Evolutionary conservation across 2,329 filamentous ascomycete genomes (phyloP).

Genomic region (Xenoacremonium recifei): DNA sequence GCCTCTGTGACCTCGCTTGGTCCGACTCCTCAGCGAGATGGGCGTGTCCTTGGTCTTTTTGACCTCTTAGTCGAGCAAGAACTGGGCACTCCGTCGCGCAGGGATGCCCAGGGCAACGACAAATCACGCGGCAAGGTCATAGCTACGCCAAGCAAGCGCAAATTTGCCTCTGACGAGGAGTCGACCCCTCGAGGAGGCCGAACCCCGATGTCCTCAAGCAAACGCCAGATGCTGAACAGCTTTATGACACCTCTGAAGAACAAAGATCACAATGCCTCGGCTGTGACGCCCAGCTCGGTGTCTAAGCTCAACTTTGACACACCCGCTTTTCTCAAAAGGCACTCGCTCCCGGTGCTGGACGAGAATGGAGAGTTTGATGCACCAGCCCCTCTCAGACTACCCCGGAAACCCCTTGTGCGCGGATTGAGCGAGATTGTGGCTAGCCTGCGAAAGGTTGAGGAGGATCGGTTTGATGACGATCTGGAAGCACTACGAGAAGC

Average conservation of each 20-base stretch:
- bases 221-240: conserved; percentile 58
- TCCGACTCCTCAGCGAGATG: conserved; percentile 78
- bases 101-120: conserved; percentile 21
- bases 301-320: conserved; percentile 64
- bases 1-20: conserved; percentile 62
- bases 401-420: conserved; percentile 61
- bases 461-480: conserved; percentile 70
- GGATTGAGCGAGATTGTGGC: conserved; percentile 75
- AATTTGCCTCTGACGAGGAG: conserved; percentile 26
- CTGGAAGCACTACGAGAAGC: conserved; percentile 71
- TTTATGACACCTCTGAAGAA: conserved; percentile 65
- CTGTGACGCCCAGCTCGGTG: conserved; percentile 47
- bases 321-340: conserved; percentile 64
- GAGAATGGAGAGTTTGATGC: conserved; percentile 54
- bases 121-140: conserved; percentile 16
- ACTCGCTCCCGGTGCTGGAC: conserved; percentile 49
- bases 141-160: conserved; percentile 49
- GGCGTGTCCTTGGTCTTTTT: conserved; percentile 74
- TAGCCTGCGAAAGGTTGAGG: conserved; percentile 66
- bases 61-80: conserved; percentile 60
- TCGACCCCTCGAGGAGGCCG: conserved; percentile 35
- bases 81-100: conserved; percentile 49
- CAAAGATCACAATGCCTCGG: conserved; percentile 36
- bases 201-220: conserved; percentile 57
- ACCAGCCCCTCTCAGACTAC: conserved; percentile 50